Conservation (phyloP, 345 rosid genomes). For the Syzygium oleosum region DNA sequence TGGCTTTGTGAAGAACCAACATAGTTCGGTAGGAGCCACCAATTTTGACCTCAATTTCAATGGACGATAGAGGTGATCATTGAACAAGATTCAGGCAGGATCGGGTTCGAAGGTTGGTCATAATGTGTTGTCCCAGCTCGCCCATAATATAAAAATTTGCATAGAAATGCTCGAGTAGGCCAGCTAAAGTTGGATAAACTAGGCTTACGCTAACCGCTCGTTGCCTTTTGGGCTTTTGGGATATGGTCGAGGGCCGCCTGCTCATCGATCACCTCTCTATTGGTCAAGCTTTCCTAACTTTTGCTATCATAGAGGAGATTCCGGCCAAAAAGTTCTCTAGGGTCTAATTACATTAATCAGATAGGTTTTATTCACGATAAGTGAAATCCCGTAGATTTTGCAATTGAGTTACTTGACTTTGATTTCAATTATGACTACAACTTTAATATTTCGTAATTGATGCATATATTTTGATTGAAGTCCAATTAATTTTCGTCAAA, state of each 20-base stretch:
- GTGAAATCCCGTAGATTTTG: background rate
- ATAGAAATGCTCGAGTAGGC: background rate
- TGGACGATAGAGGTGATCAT: background rate
- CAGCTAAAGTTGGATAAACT: background rate
- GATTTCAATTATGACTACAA: background rate
- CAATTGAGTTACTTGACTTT: background rate
- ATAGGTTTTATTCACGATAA: background rate
- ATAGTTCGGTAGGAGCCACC: background rate
- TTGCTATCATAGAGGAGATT: background rate
- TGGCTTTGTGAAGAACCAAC: background rate
- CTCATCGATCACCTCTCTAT: background rate
- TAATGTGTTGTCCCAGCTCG: background rate
- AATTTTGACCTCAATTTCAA: background rate
- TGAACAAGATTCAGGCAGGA: background rate
- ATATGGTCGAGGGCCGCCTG: background rate
- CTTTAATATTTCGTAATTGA: background rate
- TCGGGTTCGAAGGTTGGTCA: background rate
- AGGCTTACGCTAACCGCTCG: background rate
- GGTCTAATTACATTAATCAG: background rate
- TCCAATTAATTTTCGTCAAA: background rate
- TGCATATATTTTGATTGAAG: background rate
- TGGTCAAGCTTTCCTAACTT: background rate
- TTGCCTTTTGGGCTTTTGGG: background rate
- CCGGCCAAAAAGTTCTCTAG: background rate
- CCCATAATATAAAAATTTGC: background rate